A percentile compares a stretch with the other conserved stretches of the same genome.
phyloP scores from a whole-genome alignment of 1,284 basidiomycete genomes.

The Tilletia horrida region DNA sequence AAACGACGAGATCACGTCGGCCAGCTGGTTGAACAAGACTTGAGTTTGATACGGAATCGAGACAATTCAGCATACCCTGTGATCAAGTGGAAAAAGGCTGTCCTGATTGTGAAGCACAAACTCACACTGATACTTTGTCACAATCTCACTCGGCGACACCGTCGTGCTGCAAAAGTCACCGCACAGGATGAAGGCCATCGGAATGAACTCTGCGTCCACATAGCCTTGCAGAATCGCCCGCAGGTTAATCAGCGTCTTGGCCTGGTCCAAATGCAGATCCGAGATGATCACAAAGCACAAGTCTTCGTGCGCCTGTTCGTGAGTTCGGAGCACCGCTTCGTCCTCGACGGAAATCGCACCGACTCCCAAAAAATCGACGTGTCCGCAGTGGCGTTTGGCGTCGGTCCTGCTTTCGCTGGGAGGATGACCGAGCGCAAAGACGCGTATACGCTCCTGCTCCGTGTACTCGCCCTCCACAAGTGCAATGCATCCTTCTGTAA shows the following conservation, averaged over 20 bases:
- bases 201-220: constrained; percentile 75
- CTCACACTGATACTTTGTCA: constrained; percentile 78
- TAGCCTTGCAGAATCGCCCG: constrained; percentile 86
- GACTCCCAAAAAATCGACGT: constrained; percentile 90
- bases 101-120: too few relatives aligned
- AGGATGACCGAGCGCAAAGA: constrained; percentile 92
- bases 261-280: constrained; percentile 89
- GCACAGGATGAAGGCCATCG: constrained; percentile 80
- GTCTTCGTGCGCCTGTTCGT: constrained; percentile 53
- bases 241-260: constrained; percentile 74
- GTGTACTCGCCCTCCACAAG: constrained; percentile 96
- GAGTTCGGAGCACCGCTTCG: constrained; percentile 64
- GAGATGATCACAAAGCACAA: constrained; percentile 85
- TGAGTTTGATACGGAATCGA: constrained; percentile 5
- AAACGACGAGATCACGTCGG: constrained; percentile 77
- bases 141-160: constrained; percentile 71
- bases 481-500: constrained; percentile 92
- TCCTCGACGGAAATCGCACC: constrained; percentile 87
- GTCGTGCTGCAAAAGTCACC: constrained; percentile 82
- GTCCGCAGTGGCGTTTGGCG: constrained; percentile 57
- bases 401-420: constrained; percentile 59
- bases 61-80: too few relatives aligned
- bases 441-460: constrained; percentile 78
- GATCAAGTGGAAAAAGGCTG: too few relatives aligned
- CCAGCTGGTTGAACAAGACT: constrained; percentile 83